Conservation (phyloP, 768 basidiomycete species). For the Antrodiella citrinella region DNA sequence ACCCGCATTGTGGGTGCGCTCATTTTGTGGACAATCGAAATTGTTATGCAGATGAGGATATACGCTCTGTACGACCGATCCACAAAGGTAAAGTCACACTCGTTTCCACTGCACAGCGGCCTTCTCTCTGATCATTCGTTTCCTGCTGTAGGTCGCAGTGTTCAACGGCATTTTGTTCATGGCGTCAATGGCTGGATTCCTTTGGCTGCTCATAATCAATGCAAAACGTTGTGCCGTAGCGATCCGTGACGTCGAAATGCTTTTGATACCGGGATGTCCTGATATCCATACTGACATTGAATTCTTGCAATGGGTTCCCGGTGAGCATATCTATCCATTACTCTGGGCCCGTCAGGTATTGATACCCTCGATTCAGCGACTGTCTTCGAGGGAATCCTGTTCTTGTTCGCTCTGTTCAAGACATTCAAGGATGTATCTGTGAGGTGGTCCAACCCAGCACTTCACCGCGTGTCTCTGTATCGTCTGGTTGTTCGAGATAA, state of each 20-base stretch:
- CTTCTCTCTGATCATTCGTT: too few relatives aligned
- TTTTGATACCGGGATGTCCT: background rate
- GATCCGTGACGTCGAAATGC: background rate
- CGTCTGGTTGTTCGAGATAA: background rate
- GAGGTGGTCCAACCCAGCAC: background rate
- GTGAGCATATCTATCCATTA: background rate
- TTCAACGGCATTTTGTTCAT: background rate
- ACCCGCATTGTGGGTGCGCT: background rate
- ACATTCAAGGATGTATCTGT: background rate
- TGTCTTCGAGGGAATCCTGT: background rate
- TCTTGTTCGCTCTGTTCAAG: background rate
- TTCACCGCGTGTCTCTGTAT: background rate
- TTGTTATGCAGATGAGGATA: background rate
- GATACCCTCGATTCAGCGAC: background rate
- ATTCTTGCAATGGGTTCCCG: background rate
- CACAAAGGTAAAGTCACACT: background rate
- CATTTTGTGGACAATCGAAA: background rate
- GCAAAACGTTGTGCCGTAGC: background rate
- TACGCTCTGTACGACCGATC: background rate
- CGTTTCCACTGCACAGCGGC: too few relatives aligned
- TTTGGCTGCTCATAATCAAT: background rate
- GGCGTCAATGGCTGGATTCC: background rate
- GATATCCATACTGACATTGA: background rate
- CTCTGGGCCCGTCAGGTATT: too few relatives aligned
- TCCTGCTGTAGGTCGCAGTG: background rate